phyloP scores from a whole-genome alignment of 352 stramenopile genomes.

The Heterotrichella gracilis region DNA sequence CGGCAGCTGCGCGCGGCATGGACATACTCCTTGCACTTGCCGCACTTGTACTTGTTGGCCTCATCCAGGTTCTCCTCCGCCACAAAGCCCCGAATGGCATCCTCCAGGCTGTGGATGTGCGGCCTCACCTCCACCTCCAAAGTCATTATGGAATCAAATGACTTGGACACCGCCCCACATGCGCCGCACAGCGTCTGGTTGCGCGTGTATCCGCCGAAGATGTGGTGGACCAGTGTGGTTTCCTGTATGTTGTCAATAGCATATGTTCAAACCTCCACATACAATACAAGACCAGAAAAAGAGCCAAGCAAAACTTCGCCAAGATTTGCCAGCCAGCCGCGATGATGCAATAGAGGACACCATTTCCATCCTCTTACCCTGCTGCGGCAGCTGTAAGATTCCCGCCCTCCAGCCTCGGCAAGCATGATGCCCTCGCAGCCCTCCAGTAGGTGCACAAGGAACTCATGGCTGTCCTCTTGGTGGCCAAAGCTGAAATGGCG shows the following conservation, averaged over 20 bases:
- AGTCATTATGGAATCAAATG: conserved; percentile 34
- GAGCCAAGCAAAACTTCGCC: background rate
- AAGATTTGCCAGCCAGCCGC: background rate
- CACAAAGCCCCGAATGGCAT: conserved; percentile 21
- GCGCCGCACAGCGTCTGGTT: conserved; percentile 29
- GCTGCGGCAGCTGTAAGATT: background rate
- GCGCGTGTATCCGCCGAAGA: conserved; percentile 26
- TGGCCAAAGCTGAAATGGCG: conserved; percentile 25
- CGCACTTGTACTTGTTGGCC: conserved; percentile 33
- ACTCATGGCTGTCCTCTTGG: conserved; percentile 36
- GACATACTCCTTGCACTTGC: conserved; percentile 27
- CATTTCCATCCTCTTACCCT: background rate
- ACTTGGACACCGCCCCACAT: conserved; percentile 29
- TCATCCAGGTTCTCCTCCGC: conserved; percentile 25
- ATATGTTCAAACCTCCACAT: background rate
- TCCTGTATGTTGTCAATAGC: conserved; percentile 14
- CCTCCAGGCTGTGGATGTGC: conserved; percentile 13
- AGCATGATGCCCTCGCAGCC: conserved; percentile 27
- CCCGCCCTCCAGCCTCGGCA: conserved; percentile 18
- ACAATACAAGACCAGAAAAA: background rate
- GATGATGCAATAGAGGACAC: background rate
- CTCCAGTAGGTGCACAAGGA: conserved; percentile 15
- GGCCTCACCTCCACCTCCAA: conserved; percentile 28
- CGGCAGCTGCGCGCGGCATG: conserved; percentile 28
- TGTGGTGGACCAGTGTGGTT: conserved; percentile 21